Evolutionary conservation across 371 early-diverging fungal genomes (phyloP).

Genomic region (Apophysomyces ossiformis): DNA sequence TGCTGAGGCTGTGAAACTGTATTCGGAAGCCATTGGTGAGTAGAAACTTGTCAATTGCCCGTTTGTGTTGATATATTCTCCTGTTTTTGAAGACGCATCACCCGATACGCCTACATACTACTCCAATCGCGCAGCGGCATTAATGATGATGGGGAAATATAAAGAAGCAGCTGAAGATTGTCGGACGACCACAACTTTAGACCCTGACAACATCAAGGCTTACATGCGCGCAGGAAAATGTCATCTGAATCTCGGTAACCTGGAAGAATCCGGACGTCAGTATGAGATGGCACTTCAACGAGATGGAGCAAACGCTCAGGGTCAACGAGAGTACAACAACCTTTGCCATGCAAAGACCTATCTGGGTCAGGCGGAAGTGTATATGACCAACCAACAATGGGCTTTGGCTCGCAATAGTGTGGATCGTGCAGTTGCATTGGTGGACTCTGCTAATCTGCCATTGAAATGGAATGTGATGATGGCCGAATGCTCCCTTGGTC

Average conservation of each 20-base stretch:
- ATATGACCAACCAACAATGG: constrained; percentile 61
- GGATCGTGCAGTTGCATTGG: constrained; percentile 64
- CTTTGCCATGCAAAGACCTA: constrained; percentile 58
- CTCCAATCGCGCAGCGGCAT: constrained; percentile 84
- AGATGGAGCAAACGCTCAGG: constrained; percentile 54
- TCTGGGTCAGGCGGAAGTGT: constrained; percentile 60
- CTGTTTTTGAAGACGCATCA: constrained; percentile 45
- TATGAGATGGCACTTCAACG: constrained; percentile 46
- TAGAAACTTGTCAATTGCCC: not conserved
- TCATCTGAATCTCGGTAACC: constrained; percentile 66
- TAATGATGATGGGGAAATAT: constrained; percentile 72
- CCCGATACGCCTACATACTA: constrained; percentile 72
- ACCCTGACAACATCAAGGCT: constrained; percentile 72
- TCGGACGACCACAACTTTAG: constrained; percentile 63
- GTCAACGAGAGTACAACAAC: constrained; percentile 50
- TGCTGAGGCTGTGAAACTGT: constrained; percentile 60
- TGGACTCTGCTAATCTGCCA: constrained; percentile 61
- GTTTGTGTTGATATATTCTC: constrained; percentile 5
- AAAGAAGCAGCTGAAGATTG: constrained; percentile 75
- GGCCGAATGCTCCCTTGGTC: constrained; percentile 74
- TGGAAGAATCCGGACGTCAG: constrained; percentile 56
- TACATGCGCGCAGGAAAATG: constrained; percentile 78
- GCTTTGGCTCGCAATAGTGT: constrained; percentile 65
- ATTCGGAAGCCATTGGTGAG: constrained; percentile 66
- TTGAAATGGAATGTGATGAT: constrained; percentile 74